Base-by-base conservation (phyloP, 2,329 filamentous ascomycete species). In the Decorospora gaudefroyi region DNA sequence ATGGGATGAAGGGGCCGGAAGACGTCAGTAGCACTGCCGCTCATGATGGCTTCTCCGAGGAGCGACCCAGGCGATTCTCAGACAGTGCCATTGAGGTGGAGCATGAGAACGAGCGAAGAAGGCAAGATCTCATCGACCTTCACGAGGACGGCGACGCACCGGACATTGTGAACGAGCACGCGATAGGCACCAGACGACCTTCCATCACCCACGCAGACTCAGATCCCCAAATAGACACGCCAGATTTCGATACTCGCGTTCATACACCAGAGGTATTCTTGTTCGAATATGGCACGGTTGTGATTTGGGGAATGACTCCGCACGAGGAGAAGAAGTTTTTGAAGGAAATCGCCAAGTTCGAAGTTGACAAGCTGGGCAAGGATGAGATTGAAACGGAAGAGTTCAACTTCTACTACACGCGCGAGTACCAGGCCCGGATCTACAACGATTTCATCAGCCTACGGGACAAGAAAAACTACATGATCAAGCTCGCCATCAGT, bases 381-480 rank as follows among this genome's bases (percentile, higher is more conserved):
- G 91, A 95, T 64, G 90, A 96, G 59, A 85, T 96, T 19, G 92
- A 99, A 74, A 89, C 90, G 32, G 93, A 99, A 71, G 90, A 92
- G 64, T 99, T 99, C 79, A 99, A 99, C 70, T 99, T 97, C 71
- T 99, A 99, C 76, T 97, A 99, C 75, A 97, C 93, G 3, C 83
- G 88, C 62, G 92, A 97, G 68, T 99, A 99, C 69, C 95, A 99
- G 73, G 90, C 93, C 15, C 86, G 93, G 37, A 99, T 99, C 70
- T 99, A 99, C 80, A 99, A 99, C 72, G 93, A 99, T 72, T 99
- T 99, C 63, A 99, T 99, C 71, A 93, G 89, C 2, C 74, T 99
- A 49, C 81, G 91, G 34, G 92, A 97, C 62, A 96, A 95, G 73
- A 85, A 85, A 64, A 96, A 95, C 71, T 95, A 97, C 75, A 97